Conservation (phyloP, 2,329 filamentous ascomycete species). For the Teratosphaeria pseudoeucalypti region DNA sequence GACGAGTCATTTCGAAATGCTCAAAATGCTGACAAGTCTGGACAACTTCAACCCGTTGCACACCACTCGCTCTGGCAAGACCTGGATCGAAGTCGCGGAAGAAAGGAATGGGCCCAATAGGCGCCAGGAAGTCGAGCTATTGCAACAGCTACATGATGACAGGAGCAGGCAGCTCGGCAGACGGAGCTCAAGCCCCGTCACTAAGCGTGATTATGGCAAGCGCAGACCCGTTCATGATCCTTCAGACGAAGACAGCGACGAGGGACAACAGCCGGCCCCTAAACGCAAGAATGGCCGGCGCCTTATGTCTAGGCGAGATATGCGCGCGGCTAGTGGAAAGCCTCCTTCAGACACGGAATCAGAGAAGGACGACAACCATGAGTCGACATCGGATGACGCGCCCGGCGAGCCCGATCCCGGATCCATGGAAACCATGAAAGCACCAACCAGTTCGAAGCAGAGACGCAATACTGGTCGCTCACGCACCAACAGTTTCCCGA, state of each 20-base stretch:
- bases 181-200: conserved; percentile 26
- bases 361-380: not conserved
- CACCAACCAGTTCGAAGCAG: conserved; percentile 16
- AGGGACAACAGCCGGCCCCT: conserved; percentile 10
- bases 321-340: conserved; percentile 23
- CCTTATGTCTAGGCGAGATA: conserved; percentile 26
- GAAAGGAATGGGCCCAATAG: conserved; percentile 76
- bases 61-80: conserved; percentile 59
- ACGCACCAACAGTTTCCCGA: conserved; percentile 20
- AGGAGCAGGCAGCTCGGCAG: conserved; percentile 20
- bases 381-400: conserved; percentile 1
- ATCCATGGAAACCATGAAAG: conserved; percentile 12
- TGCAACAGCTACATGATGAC: conserved; percentile 64
- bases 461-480: conserved; percentile 14
- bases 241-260: conserved; percentile 9
- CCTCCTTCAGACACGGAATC: conserved; percentile 16
- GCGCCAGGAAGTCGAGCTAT: conserved; percentile 73
- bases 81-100: conserved; percentile 79
- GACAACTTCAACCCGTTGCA: conserved; percentile 71
- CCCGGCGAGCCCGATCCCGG: not conserved
- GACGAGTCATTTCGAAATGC: conserved; percentile 72
- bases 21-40: conserved; percentile 41
- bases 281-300: conserved; percentile 24
- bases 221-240: conserved; percentile 11
- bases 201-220: conserved; percentile 22